Evolutionary conservation across 148 eudicot species (phyloP), one percentile per base, ranked within the genome.

Genomic region (Nyssa sinensis): DNA sequence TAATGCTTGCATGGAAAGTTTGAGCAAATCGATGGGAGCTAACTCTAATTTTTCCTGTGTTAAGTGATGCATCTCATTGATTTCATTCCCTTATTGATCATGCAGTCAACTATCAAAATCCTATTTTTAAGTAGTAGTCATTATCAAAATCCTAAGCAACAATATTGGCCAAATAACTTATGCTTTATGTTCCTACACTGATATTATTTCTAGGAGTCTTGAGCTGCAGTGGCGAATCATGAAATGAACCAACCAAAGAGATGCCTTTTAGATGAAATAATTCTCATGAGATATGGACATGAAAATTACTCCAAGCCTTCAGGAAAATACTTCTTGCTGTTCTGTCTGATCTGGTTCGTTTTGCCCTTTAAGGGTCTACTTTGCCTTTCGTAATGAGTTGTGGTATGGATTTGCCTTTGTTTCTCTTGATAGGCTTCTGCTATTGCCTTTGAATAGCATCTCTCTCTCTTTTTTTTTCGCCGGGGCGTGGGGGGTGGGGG

Each of bases 81-180:
- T 1, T 32, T 62, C 47, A 70, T 57, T 33, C 8, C 51, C 33
- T 70, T 70, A 33, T 34, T 55, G 25, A 55, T 57, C 13, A 70
- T 29, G 74, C 63, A 57, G 14, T 11, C 7, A 23, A 57, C 64
- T 55, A 41, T 58, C 31, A 70, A 21, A 31, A 70, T 58, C 47
- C 35, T 58, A 2, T 23, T n/a, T n/a, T n/a, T n/a, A n/a, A n/a
- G n/a, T n/a, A n/a, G 74, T 44, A 57, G 14, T 11, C 7, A 23
- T 49, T 55, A 41, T 58, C 31, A 70, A 21, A 31, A 70, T 58
- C 47, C 35, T 58, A 2, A 11, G 21, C 62, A 27, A 23, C 57
- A 34, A 71, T 1, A 7, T 57, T 16, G 33, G 74, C 25, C 74
- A 34, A 71, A 32, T 32, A 44, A 14, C 51, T 11, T 11, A 44